Evolutionary conservation across 1,284 basidiomycete genomes (phyloP).

Genomic region (Schizophyllum commune): DNA sequence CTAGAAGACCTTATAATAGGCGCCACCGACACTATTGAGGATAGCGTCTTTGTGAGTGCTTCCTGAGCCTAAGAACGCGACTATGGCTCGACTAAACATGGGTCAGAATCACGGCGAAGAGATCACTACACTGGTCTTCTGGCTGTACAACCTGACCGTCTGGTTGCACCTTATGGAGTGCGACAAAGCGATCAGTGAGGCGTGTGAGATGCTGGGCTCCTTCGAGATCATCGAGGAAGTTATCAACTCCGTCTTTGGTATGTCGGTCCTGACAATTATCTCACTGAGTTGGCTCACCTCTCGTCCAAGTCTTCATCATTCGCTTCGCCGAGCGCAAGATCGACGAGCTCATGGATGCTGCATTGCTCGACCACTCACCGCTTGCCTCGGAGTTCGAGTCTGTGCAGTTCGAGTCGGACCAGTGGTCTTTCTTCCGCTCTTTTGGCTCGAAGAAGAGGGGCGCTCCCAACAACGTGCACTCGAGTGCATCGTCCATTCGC

Average conservation of each 20-base stretch:
- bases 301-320: conserved; percentile 87
- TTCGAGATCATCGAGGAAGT: conserved; percentile 81
- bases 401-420: conserved; percentile 89
- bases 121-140: conserved; percentile 83
- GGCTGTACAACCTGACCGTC: conserved; percentile 88
- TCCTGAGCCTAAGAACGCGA: neutral
- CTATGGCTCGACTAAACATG: conserved; percentile 8
- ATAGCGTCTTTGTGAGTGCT: conserved; percentile 77
- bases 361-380: conserved; percentile 81
- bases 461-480: conserved; percentile 14
- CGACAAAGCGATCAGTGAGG: conserved; percentile 67
- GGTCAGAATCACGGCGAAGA: conserved; percentile 77
- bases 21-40: conserved; percentile 88
- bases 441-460: conserved; percentile 62
- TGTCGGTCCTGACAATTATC: no score
- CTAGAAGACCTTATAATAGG: conserved; percentile 88
- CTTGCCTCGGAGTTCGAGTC: conserved; percentile 73
- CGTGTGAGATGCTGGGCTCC: conserved; percentile 75
- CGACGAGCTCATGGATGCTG: conserved; percentile 78
- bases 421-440: conserved; percentile 82
- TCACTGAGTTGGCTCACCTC: no score
- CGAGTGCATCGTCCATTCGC: conserved; percentile 25
- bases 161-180: conserved; percentile 88
- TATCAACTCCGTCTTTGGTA: conserved; percentile 91
- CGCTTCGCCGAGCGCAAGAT: conserved; percentile 86